A percentile compares a stretch with the other conserved stretches of the same genome.
These are phyloP conservation scores for Leucocoprinus sp. DNA, from an alignment of 768 basidiomycete species.

Conservation along the genomic window DNA sequence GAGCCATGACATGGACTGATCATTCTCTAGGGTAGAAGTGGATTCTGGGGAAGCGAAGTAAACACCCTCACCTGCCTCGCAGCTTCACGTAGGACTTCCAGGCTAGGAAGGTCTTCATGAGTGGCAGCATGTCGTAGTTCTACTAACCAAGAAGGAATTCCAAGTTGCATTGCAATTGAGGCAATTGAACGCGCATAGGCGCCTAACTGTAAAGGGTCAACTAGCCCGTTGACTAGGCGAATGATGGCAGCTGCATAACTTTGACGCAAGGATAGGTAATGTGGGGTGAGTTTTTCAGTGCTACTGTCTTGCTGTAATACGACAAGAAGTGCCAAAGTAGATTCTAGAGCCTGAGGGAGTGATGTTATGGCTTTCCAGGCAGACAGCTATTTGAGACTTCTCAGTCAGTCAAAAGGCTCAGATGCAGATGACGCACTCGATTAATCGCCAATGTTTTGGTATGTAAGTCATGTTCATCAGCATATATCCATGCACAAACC, in stretches of 20 bases:
- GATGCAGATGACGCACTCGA: constrained; percentile 36
- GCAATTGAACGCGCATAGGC: constrained; percentile 87
- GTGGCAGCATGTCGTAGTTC: constrained; percentile 93
- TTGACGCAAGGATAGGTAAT: constrained; percentile 55
- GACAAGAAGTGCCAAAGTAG: constrained; percentile 53
- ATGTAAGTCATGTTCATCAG: constrained; percentile 51
- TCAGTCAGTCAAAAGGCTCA: not conserved
- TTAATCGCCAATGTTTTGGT: constrained; percentile 52
- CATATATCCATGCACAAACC: constrained; percentile 68
- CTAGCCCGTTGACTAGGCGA: constrained; percentile 88
- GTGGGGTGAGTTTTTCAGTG: constrained; percentile 15
- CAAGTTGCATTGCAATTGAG: constrained; percentile 78
- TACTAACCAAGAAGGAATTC: constrained; percentile 82
- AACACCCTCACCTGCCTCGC: constrained; percentile 48
- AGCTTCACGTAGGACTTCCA: constrained; percentile 72
- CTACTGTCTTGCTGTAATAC: constrained; percentile 49
- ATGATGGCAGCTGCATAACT: constrained; percentile 77
- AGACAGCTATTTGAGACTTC: constrained; percentile 44
- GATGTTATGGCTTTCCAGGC: constrained; percentile 71
- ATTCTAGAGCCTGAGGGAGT: constrained; percentile 79
- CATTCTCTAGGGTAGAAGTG: no score
- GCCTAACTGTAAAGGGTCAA: constrained; percentile 88
- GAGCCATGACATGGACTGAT: constrained; percentile 82
- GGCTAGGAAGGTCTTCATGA: constrained; percentile 87
- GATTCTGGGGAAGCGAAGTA: constrained; percentile 1